Percentiles rank a stretch among this genome's conserved stretches.
These are phyloP conservation scores for Solanum hybrid DNA, from an alignment of 305 asterid genomes.

Conservation along the genomic window DNA sequence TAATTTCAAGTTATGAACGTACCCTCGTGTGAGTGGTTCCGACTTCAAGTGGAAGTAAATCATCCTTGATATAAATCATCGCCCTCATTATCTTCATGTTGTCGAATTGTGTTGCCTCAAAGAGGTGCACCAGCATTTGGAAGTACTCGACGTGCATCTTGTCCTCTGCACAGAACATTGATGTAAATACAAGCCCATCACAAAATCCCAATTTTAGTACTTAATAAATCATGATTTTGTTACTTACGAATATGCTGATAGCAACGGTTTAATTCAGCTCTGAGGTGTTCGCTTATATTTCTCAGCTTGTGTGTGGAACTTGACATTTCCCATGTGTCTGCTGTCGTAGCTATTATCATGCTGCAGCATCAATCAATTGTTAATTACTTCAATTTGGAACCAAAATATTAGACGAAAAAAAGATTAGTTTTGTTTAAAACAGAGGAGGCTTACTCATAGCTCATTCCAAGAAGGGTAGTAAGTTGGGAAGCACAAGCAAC, in stretches of 20 bases:
- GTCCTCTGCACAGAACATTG: slow-evolving; percentile 33
- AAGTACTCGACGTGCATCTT: slow-evolving; percentile 50
- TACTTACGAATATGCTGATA: slow-evolving; percentile 44
- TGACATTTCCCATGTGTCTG: slow-evolving; percentile 72
- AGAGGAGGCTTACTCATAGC: slow-evolving; percentile 35
- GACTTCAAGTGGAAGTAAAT: slow-evolving; percentile 41
- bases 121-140: slow-evolving; percentile 40
- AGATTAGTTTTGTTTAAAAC: background rate
- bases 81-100: slow-evolving; percentile 54
- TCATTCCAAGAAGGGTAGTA: slow-evolving; percentile 39
- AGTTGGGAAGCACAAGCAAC: slow-evolving; percentile 65
- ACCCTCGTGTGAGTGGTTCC: slow-evolving; percentile 49
- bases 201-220: background rate
- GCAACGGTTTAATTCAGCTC: slow-evolving; percentile 41
- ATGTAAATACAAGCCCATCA: background rate
- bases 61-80: slow-evolving; percentile 46
- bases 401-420: background rate
- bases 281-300: slow-evolving; percentile 50
- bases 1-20: background rate
- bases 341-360: slow-evolving; percentile 26
- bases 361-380: slow-evolving; percentile 24
- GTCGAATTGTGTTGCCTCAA: slow-evolving; percentile 50
- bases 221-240: background rate
- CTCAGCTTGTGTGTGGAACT: slow-evolving; percentile 50
- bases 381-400: background rate